These are phyloP conservation scores for Tephrocybe sp. DNA, from an alignment of 768 basidiomycete genomes.

Conservation along the genomic window DNA sequence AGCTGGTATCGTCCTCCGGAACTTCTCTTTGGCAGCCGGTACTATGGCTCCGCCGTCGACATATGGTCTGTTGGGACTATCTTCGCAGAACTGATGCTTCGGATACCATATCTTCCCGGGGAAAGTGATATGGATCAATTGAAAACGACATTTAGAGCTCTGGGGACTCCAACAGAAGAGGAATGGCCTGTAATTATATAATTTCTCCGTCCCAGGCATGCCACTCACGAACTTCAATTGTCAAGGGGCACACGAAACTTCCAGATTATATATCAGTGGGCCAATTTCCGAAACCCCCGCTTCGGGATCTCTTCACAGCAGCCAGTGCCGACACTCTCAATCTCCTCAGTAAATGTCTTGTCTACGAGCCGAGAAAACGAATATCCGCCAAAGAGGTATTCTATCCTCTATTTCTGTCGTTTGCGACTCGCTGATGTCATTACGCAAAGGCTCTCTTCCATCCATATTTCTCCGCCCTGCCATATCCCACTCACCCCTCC, in stretches of 20 bases:
- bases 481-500: constrained; percentile 85
- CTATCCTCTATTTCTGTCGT: neutral
- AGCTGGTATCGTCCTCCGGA: constrained; percentile 99
- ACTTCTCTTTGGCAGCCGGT: constrained; percentile 85
- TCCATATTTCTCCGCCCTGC: constrained; percentile 83
- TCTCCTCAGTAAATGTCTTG: constrained; percentile 74
- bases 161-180: constrained; percentile 94
- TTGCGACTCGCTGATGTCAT: neutral
- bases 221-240: neutral
- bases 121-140: constrained; percentile 97
- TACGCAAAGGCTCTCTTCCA: constrained; percentile 73
- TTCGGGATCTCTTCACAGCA: constrained; percentile 89
- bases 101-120: constrained; percentile 93
- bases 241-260: constrained; percentile 84
- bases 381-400: constrained; percentile 75
- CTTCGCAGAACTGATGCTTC: constrained; percentile 95
- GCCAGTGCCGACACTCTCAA: constrained; percentile 85
- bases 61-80: constrained; percentile 99
- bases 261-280: constrained; percentile 89
- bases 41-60: constrained; percentile 91
- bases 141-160: constrained; percentile 89
- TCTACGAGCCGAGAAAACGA: constrained; percentile 84
- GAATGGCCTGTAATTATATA: constrained; percentile 87
- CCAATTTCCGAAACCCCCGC: constrained; percentile 78
- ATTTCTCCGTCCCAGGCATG: neutral